These are phyloP conservation scores for Picea abies DNA, from an alignment of 83 land plant genomes.

Conservation along the genomic window DNA sequence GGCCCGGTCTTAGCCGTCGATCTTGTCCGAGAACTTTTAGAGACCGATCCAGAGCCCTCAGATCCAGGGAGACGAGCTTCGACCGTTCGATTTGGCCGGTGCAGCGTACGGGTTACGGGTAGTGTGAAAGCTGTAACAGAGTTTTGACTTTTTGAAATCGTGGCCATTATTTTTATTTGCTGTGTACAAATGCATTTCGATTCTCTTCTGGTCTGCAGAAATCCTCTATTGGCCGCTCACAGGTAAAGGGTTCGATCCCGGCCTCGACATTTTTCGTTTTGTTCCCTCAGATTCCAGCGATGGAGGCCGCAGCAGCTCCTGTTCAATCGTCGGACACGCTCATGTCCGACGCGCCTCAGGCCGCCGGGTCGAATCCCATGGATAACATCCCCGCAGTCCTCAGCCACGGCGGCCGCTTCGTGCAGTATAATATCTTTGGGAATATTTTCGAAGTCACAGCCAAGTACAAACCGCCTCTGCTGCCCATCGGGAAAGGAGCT, in stretches of 20 bases:
- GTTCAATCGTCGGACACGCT: conserved; percentile 36
- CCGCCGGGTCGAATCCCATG: conserved; percentile 12
- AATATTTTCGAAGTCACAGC: conserved; percentile 87
- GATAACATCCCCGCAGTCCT: conserved; percentile 45
- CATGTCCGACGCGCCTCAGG: conserved; percentile 49
- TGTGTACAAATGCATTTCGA: background rate
- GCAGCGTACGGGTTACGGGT: background rate
- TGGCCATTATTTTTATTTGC: background rate
- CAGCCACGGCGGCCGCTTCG: conserved; percentile 81
- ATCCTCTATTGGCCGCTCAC: background rate
- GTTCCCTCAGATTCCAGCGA: background rate
- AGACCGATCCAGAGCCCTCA: background rate
- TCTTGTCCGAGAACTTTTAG: conserved; percentile 10
- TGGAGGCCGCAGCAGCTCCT: conserved; percentile 18
- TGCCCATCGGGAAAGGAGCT: conserved; percentile 91
- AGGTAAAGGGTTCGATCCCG: conserved; percentile 11
- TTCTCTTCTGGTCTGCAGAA: conserved; percentile 3
- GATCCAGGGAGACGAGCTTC: background rate
- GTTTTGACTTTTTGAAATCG: background rate
- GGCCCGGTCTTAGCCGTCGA: conserved; percentile 2
- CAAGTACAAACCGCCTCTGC: conserved; percentile 86
- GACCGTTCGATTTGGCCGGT: background rate
- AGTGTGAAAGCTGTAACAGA: background rate
- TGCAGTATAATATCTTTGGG: conserved; percentile 87
- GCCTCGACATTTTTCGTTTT: background rate